Evolutionary conservation across 108 stramenopile genomes (phyloP).

Genomic region (Conticribra weissflogii): DNA sequence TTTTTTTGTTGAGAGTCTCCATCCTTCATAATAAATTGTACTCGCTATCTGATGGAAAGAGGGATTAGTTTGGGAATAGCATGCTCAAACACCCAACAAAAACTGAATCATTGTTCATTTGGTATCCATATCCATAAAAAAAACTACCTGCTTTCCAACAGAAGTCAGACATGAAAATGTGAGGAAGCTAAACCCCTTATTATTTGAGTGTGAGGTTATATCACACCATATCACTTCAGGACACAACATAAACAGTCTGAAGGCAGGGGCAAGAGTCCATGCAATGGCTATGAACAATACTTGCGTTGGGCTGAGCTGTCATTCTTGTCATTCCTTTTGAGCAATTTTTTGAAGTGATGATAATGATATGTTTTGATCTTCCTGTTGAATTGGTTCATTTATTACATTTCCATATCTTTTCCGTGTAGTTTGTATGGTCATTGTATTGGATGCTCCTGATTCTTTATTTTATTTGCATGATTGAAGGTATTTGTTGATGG

Average conservation of each 20-base stretch:
- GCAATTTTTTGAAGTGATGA: not conserved
- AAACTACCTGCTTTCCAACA: no score
- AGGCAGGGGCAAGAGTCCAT: conserved; percentile 8
- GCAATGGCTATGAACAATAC: conserved; percentile 14
- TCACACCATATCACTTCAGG: conserved; percentile 27
- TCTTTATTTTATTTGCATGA: not conserved
- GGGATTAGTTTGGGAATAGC: no score
- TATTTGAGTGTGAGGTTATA: conserved; percentile 18
- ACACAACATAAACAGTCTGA: conserved; percentile 17
- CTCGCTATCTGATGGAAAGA: no score
- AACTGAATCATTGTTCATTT: no score
- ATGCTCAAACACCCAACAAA: no score
- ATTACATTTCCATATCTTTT: not conserved
- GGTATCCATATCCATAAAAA: no score
- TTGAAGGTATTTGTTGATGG: not conserved
- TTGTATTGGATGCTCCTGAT: not conserved
- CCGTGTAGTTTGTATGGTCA: not conserved
- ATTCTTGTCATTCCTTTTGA: not conserved
- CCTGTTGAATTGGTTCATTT: not conserved
- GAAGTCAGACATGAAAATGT: conserved; percentile 15
- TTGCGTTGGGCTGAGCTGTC: not conserved
- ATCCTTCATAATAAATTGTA: no score
- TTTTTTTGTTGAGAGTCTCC: no score
- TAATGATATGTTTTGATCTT: no score
- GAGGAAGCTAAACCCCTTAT: conserved; percentile 12